Conservation (phyloP, 73 alveolate species). For the Effrenium voratum region DNA sequence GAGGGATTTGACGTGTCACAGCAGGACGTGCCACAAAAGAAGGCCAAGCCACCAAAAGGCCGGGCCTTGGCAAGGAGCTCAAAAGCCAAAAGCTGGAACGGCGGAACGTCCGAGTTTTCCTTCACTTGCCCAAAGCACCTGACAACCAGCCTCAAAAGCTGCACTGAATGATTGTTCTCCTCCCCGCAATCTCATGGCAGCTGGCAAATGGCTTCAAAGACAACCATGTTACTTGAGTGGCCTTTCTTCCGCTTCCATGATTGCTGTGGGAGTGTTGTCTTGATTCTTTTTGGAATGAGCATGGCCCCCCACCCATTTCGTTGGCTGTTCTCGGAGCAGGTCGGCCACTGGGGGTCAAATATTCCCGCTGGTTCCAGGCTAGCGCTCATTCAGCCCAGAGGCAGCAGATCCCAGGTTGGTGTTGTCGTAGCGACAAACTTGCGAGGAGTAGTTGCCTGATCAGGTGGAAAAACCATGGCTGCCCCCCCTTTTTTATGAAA, state of each 20-base stretch:
- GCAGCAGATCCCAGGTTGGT: neutral
- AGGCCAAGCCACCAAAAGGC: constrained; percentile 42
- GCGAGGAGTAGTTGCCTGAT: constrained; percentile 38
- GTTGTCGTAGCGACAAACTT: constrained; percentile 31
- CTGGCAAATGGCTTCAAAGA: neutral
- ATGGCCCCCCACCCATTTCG: neutral
- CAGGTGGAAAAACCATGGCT: too few species aligned
- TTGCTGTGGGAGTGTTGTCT: neutral
- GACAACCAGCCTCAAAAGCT: neutral
- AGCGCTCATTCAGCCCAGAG: neutral
- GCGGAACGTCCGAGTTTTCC: neutral
- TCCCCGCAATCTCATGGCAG: neutral
- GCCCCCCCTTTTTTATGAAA: too few species aligned
- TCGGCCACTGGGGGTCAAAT: neutral
- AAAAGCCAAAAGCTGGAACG: neutral
- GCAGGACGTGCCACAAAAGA: constrained; percentile 10
- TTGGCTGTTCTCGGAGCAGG: neutral
- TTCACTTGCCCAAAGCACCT: neutral
- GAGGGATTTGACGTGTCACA: constrained; percentile 30
- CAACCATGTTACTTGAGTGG: neutral
- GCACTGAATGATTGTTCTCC: neutral
- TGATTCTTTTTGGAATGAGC: neutral
- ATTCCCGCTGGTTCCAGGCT: neutral
- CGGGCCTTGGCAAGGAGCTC: neutral
- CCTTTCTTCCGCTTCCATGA: neutral